Base-by-base conservation (phyloP, 257 asterid genomes). In the Lavandula angustifolia region DNA sequence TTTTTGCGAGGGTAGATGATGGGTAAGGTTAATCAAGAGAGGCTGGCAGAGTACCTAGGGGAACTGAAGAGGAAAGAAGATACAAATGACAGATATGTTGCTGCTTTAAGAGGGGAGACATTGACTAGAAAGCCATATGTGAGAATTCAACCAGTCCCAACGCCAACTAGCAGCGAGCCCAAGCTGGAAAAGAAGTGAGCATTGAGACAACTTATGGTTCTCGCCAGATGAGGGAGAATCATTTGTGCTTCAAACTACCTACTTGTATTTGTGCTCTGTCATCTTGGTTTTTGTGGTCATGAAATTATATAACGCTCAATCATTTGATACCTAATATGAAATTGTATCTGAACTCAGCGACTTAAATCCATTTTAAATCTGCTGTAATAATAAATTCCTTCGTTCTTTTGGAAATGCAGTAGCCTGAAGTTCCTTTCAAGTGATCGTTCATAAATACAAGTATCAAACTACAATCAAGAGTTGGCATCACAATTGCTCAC, bases 51-150 rank as follows among this genome's bases (percentile, higher is more conserved):
- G 75, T 92, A 27, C 81, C 92, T 92, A 0, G 90, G 80, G 3
- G 99, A 92, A 78, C 71, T 92, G 78, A 82, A 85, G 83, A 81
- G 96, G 76, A 92, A 89, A 55, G 96, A 92, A 80, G 64, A 92
- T 51, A 92, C 99, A 12, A 87, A 89, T 72, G 99, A 92, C 73
- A 84, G 96, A 68, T 92, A 92, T 43, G 85, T 84, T 58, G 96
- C 98, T 76, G 98, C 98, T 44, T 71, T 92, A 57, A 89, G 54
- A 75, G 98, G 98, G 33, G 95, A 92, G 79, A 92, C 96, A 6
- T 78, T 92, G 68, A 92, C 92, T 42, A 82, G 98, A 71, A 92
- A 92, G 18, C 96, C 95, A 1, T 92, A 88, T 60, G 85, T 69
- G 64, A 87, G 96, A 73, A 85, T 92, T 69, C 98, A 92, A 74